Evolutionary conservation across 2,329 filamentous ascomycete species (phyloP).

Genomic region (Fusarium globosum): DNA sequence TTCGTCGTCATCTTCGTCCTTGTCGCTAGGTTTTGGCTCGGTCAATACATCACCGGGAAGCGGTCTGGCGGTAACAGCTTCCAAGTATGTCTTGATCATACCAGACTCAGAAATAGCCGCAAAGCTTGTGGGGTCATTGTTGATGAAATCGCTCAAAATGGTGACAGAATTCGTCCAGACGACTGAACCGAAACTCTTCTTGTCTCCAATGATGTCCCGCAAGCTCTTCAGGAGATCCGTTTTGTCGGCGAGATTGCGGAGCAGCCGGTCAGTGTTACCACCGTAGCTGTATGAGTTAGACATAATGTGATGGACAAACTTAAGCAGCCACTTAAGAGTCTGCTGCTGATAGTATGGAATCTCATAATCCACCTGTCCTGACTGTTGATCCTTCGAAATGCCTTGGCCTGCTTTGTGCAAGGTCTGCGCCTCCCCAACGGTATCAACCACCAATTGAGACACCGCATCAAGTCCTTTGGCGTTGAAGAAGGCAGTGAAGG

Average conservation of each 20-base stretch:
- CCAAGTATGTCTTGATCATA: constrained; percentile 85
- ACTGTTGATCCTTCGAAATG: constrained; percentile 75
- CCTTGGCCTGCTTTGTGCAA: constrained; percentile 76
- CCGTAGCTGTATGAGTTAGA: constrained; percentile 74
- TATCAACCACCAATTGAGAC: constrained; percentile 84
- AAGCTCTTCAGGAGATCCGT: constrained; percentile 84
- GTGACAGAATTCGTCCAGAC: constrained; percentile 96
- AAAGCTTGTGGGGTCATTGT: constrained; percentile 98
- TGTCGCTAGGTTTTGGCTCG: constrained; percentile 46
- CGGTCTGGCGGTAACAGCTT: constrained; percentile 75
- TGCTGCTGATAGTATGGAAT: constrained; percentile 95
- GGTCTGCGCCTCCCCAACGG: constrained; percentile 77
- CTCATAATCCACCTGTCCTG: constrained; percentile 88
- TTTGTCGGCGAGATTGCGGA: constrained; percentile 95
- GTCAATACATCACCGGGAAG: constrained; percentile 51
- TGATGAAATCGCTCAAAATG: constrained; percentile 94
- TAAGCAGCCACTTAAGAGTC: constrained; percentile 91
- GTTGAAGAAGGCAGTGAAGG: constrained; percentile 83
- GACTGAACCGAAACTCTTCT: constrained; percentile 84
- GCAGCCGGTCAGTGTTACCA: constrained; percentile 86
- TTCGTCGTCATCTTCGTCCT: constrained; percentile 48
- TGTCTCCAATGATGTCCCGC: constrained; percentile 83
- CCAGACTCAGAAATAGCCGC: constrained; percentile 95
- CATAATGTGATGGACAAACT: constrained; percentile 97
- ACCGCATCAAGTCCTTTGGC: constrained; percentile 90